Percentiles rank a stretch among this genome's conserved stretches.
phyloP scores from a whole-genome alignment of 371 early-diverging fungal species.

The Apophysomyces trapeziformis region DNA sequence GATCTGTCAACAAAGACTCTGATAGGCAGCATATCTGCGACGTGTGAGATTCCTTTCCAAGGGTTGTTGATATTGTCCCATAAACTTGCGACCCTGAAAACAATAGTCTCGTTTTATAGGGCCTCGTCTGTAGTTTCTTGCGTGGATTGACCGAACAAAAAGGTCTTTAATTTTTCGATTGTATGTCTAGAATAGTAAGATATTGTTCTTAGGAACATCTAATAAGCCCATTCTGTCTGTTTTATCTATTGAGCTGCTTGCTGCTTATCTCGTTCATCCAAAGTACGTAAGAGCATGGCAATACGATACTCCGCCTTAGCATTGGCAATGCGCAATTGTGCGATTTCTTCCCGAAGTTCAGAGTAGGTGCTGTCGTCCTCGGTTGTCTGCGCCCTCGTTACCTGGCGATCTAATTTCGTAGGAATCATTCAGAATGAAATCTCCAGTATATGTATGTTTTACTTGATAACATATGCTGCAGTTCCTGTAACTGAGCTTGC shows the following conservation, averaged over 20 bases:
- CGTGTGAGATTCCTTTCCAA: no score
- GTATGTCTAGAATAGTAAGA: no score
- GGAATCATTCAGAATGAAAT: not conserved
- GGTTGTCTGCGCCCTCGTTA: not conserved
- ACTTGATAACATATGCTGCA: slow-evolving; percentile 26
- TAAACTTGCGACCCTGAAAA: no score
- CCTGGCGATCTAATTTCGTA: not conserved
- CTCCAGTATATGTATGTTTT: slow-evolving; percentile 11
- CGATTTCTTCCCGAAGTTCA: slow-evolving; percentile 27
- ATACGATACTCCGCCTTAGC: slow-evolving; percentile 50
- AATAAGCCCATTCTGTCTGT: no score
- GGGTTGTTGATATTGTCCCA: no score
- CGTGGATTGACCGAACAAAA: no score
- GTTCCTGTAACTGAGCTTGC: slow-evolving; percentile 38
- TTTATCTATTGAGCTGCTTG: slow-evolving; percentile 25
- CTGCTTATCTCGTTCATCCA: slow-evolving; percentile 56
- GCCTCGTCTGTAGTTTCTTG: no score
- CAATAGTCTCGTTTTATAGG: no score
- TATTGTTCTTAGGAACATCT: no score
- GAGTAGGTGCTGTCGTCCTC: slow-evolving; percentile 9
- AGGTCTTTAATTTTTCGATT: no score
- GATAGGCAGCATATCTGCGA: no score
- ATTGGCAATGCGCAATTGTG: slow-evolving; percentile 31
- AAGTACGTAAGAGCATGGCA: slow-evolving; percentile 35
- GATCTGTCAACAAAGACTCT: no score